Percentiles rank a stretch among this genome's conserved stretches.
Evolutionary conservation across 805 yeast species (phyloP).

Genomic region (Cyberlindnera mississippiensis): DNA sequence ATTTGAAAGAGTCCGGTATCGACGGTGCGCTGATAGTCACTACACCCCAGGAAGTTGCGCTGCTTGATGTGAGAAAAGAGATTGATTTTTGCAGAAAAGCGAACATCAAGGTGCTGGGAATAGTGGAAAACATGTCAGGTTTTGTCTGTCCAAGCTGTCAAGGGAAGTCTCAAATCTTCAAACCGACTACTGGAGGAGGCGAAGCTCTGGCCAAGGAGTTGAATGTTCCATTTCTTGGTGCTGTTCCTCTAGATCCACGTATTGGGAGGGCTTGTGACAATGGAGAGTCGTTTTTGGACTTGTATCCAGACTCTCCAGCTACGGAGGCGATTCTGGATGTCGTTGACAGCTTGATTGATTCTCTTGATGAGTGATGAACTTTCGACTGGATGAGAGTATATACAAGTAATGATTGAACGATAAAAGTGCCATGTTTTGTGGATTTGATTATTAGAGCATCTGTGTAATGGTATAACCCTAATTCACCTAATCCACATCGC

Average conservation of each 20-base stretch:
- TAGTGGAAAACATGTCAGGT: constrained; percentile 98
- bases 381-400: too few species aligned
- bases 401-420: too few species aligned
- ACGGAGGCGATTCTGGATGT: constrained; percentile 80
- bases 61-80: constrained; percentile 92
- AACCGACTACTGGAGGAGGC: constrained; percentile 98
- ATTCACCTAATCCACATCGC: too few species aligned
- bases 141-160: constrained; percentile 95
- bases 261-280: constrained; percentile 85
- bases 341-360: constrained; percentile 65
- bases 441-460: too few species aligned
- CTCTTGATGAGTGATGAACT: constrained; percentile 32
- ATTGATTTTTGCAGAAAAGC: constrained; percentile 94
- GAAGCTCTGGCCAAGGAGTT: constrained; percentile 75
- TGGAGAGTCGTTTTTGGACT: constrained; percentile 81
- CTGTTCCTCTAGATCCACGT: constrained; percentile 94
- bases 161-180: constrained; percentile 84
- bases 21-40: constrained; percentile 96
- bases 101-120: constrained; percentile 75
- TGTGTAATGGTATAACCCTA: too few species aligned
- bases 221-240: constrained; percentile 75
- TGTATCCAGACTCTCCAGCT: constrained; percentile 90
- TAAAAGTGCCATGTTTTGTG: too few species aligned
- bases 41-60: constrained; percentile 96
- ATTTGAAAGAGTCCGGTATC: constrained; percentile 82